A percentile compares a stretch with the other conserved stretches of the same genome.
Conservation (phyloP, 352 stramenopile genomes). For the Phytophthora agathidicida region DNA sequence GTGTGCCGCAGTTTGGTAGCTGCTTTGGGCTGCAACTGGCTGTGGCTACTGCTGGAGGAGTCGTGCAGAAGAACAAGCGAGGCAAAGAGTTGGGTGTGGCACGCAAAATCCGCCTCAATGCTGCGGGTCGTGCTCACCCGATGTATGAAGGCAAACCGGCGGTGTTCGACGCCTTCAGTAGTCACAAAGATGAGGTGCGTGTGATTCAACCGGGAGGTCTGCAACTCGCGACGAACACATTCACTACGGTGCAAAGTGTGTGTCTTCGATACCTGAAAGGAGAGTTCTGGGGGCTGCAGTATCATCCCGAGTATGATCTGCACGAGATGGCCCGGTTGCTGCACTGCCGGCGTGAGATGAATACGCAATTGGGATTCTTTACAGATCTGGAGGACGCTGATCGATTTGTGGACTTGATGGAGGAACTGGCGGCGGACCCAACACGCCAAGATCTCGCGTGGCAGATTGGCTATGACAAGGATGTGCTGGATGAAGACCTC, state of each 20-base stretch:
- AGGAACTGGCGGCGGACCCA: conserved; percentile 59
- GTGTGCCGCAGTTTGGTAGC: conserved; percentile 79
- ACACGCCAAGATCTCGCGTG: conserved; percentile 64
- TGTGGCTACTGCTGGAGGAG: conserved; percentile 55
- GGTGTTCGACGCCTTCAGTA: conserved; percentile 77
- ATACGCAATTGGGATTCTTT: conserved; percentile 73
- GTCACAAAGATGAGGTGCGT: conserved; percentile 80
- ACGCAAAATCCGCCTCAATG: conserved; percentile 70
- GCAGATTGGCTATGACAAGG: conserved; percentile 63
- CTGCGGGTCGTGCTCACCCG: conserved; percentile 59
- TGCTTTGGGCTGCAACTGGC: conserved; percentile 78
- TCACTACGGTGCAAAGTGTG: conserved; percentile 67
- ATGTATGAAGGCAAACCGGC: conserved; percentile 77
- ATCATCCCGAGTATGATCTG: conserved; percentile 81
- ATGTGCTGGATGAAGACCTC: conserved; percentile 73
- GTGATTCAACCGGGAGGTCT: conserved; percentile 56
- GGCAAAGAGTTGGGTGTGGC: conserved; percentile 74
- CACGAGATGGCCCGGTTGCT: conserved; percentile 78
- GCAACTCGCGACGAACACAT: conserved; percentile 59
- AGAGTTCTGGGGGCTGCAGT: conserved; percentile 82
- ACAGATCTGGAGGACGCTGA: conserved; percentile 52
- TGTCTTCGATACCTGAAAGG: conserved; percentile 62
- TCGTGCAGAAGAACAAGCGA: conserved; percentile 62
- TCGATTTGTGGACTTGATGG: conserved; percentile 55
- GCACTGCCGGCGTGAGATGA: conserved; percentile 68